Percentiles rank a stretch among this genome's conserved stretches.
Evolutionary conservation across 164 flowering plant genomes (phyloP).

Genomic region (Protea cynaroides): DNA sequence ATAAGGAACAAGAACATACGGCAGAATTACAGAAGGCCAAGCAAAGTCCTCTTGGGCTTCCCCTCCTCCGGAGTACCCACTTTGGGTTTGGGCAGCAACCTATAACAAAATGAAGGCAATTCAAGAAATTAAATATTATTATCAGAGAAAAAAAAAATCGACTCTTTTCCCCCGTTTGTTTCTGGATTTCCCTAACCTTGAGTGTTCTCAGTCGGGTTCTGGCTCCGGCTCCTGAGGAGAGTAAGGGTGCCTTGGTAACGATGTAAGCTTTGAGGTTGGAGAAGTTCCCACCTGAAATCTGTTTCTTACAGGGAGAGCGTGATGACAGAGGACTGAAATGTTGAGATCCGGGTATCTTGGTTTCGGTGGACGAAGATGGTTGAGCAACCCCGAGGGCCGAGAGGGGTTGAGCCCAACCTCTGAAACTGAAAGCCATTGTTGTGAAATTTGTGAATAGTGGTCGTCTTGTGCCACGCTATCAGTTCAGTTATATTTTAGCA

Average conservation of each 20-base stretch:
- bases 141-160: background rate
- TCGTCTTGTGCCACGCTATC: too few relatives aligned
- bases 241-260: background rate
- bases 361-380: slow-evolving; percentile 2
- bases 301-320: background rate
- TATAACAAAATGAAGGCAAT: slow-evolving; percentile 9
- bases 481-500: too few relatives aligned
- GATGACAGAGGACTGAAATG: slow-evolving; percentile 3
- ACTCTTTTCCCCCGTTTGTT: background rate
- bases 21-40: slow-evolving; percentile 72
- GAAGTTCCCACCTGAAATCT: background rate
- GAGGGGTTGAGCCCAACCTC: slow-evolving; percentile 14
- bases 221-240: background rate
- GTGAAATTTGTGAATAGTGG: too few relatives aligned
- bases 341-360: slow-evolving; percentile 8
- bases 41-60: slow-evolving; percentile 50
- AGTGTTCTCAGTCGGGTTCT: background rate
- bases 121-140: background rate
- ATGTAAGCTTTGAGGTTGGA: background rate
- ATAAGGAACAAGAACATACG: slow-evolving; percentile 35
- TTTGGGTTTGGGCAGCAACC: slow-evolving; percentile 28
- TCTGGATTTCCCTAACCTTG: background rate
- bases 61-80: slow-evolving; percentile 31
- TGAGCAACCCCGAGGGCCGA: slow-evolving; percentile 11
- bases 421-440: slow-evolving; percentile 24